Evolutionary conservation across 1,284 basidiomycete genomes (phyloP), one percentile per base, ranked within the genome.

Genomic region (Cutaneotrichosporon mucoides): DNA sequence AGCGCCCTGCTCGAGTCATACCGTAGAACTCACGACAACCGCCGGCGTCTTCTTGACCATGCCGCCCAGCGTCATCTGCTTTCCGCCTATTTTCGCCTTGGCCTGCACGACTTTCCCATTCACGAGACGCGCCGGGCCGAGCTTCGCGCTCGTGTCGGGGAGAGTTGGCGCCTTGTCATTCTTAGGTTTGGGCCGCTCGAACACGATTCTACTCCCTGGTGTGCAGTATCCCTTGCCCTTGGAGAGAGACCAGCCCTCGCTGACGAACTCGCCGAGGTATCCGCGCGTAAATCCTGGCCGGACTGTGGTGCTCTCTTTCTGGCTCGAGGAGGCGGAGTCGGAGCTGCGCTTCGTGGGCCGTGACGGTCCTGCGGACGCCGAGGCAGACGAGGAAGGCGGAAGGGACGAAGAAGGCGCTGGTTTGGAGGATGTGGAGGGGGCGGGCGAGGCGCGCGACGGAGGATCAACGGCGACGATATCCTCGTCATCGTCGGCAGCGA

Each of bases 211-310:
- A 34, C 66, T 67, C 1, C 78, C 78, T 0, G 72, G 70, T 0
- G 72, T 65, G 57, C 76, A 77, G 57, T 79, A 79, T 0, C 78
- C 78, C 59, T 75, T 75, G 1, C 78, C 77, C 49, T 79, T 79
- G 33, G 73, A 76, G 44, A 79, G 54, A n/a, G 72, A 73, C 74
- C 76, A 77, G 7, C 76, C 78, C 52, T 76, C 73, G 56, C 76
- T 76, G 9, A 77, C 75, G 53, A 76, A 76, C 60, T 78, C 76
- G 24, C 78, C 78, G 36, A 79, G 68, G 57, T 76, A 78, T 5
- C 76, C 76, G 12, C 66, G 60, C 11, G 38, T 51, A 47, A 77
- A 77, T 8, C 57, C 62, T 0, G 60, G 33, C 1, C 70, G 71
- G 9, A 73, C 61, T 16, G 43, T 15, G 10, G 53, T 16, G 11